These are phyloP conservation scores for Prillingera fragicola DNA, from an alignment of 1,284 basidiomycete genomes.

Conservation along the genomic window DNA sequence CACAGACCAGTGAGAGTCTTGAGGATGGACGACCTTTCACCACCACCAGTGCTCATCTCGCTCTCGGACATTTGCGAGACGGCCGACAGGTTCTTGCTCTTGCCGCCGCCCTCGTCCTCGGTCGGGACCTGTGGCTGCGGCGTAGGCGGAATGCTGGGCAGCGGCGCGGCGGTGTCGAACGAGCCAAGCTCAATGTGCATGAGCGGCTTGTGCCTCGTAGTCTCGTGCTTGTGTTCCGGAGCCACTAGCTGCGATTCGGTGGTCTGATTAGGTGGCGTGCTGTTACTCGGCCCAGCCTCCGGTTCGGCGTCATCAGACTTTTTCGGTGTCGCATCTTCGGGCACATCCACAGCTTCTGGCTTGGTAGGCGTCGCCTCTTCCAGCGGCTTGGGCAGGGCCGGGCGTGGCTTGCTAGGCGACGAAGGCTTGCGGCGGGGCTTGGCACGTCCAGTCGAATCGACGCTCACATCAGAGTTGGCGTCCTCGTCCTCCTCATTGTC, in stretches of 20 bases:
- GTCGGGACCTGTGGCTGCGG: constrained; percentile 22
- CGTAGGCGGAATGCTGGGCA: constrained; percentile 44
- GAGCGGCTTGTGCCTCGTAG: constrained; percentile 23
- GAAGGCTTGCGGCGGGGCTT: constrained; percentile 18
- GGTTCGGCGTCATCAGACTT: too few species aligned
- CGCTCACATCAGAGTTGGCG: constrained; percentile 33
- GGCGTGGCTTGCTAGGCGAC: constrained; percentile 11
- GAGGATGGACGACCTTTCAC: constrained; percentile 70
- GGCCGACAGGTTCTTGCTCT: constrained; percentile 22
- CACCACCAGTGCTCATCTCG: constrained; percentile 48
- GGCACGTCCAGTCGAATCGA: constrained; percentile 26
- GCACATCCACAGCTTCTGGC: not conserved
- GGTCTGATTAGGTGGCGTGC: too few species aligned
- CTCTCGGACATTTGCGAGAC: constrained; percentile 48
- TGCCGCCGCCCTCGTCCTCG: constrained; percentile 31
- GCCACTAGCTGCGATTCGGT: too few species aligned
- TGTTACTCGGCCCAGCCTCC: not conserved
- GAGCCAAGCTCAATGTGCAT: constrained; percentile 46
- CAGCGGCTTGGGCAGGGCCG: not conserved
- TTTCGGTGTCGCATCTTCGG: not conserved
- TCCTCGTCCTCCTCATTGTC: constrained; percentile 66
- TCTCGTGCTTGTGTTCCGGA: not conserved
- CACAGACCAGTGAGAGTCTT: constrained; percentile 81
- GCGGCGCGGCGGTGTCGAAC: constrained; percentile 47
- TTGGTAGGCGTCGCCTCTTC: not conserved